A percentile compares a stretch with the other conserved stretches of the same genome.
These are phyloP conservation scores for Helminthosporium solani DNA, from an alignment of 2,329 filamentous ascomycete genomes.

Conservation along the genomic window DNA sequence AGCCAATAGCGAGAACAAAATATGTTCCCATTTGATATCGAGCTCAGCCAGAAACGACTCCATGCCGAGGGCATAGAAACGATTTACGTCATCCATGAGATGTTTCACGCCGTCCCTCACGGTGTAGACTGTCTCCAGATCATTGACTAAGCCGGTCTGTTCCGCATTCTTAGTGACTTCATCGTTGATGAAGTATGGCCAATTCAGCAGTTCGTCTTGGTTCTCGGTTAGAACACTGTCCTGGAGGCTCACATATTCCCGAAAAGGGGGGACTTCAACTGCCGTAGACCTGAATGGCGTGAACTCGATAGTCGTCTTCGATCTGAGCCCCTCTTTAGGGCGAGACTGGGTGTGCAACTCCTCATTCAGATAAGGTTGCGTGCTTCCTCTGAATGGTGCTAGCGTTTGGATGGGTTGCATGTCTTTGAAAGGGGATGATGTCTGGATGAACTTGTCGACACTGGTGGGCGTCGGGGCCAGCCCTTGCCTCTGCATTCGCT, in stretches of 20 bases:
- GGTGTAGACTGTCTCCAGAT: conserved; percentile 29
- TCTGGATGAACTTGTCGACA: conserved; percentile 17
- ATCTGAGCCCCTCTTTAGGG: conserved; percentile 8
- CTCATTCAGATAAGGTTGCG: conserved; percentile 6
- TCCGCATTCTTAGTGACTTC: conserved; percentile 23
- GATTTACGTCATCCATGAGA: conserved; percentile 37
- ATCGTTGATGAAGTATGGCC: conserved; percentile 30
- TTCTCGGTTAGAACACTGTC: conserved; percentile 47
- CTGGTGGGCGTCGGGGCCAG: not conserved
- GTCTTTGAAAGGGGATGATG: conserved; percentile 23
- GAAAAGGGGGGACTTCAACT: conserved; percentile 39
- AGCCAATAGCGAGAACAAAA: conserved; percentile 46
- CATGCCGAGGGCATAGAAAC: conserved; percentile 38
- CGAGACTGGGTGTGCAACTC: conserved; percentile 16
- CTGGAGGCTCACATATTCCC: conserved; percentile 45
- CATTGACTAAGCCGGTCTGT: conserved; percentile 23
- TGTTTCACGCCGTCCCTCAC: conserved; percentile 23
- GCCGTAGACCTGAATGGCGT: conserved; percentile 21
- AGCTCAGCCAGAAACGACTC: conserved; percentile 39
- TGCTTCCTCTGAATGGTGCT: conserved; percentile 3
- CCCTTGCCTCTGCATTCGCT: conserved; percentile 2
- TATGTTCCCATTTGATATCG: conserved; percentile 37
- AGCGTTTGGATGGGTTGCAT: conserved; percentile 20
- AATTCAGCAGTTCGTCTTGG: conserved; percentile 42
- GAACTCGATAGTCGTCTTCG: conserved; percentile 4